Conservation (phyloP, 495 filamentous ascomycete species). For the Annulohypoxylon bovei region DNA sequence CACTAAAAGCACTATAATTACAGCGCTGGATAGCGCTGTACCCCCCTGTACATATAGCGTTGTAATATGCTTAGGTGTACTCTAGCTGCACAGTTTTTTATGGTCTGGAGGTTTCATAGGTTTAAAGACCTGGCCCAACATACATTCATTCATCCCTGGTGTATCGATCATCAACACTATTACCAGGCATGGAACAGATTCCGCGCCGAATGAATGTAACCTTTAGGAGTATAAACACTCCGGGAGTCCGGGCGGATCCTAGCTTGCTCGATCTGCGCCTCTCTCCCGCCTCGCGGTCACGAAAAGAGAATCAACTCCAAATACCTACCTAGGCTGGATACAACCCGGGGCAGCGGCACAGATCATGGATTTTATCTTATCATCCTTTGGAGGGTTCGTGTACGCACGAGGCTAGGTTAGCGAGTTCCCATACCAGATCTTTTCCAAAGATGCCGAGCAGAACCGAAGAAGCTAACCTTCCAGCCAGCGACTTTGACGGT, state of each 20-base stretch:
- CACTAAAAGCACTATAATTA: too few relatives aligned
- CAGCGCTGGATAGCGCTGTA: too few relatives aligned
- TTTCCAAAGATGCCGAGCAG: slow-evolving; percentile 5
- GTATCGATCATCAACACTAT: neutral
- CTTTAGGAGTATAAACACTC: slow-evolving; percentile 7
- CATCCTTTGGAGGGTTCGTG: neutral
- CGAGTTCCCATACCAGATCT: neutral
- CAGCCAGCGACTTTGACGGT: neutral
- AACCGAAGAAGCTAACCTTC: neutral
- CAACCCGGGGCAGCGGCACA: neutral
- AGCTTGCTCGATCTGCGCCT: neutral
- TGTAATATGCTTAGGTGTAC: too few relatives aligned
- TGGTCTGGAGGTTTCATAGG: too few relatives aligned
- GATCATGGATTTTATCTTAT: neutral
- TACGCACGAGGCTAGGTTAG: neutral
- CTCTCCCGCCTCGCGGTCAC: neutral
- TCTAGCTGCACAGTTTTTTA: neutral
- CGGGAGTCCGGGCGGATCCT: neutral
- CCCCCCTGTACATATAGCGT: too few relatives aligned
- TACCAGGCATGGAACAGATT: neutral
- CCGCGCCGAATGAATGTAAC: neutral
- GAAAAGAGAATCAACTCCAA: neutral
- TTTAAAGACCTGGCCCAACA: too few relatives aligned
- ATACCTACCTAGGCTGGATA: neutral
- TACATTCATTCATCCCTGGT: neutral